Percentiles rank a stretch among this genome's conserved stretches.
Evolutionary conservation across 805 yeast genomes (phyloP).

Genomic region (Cyberlindnera petersonii): DNA sequence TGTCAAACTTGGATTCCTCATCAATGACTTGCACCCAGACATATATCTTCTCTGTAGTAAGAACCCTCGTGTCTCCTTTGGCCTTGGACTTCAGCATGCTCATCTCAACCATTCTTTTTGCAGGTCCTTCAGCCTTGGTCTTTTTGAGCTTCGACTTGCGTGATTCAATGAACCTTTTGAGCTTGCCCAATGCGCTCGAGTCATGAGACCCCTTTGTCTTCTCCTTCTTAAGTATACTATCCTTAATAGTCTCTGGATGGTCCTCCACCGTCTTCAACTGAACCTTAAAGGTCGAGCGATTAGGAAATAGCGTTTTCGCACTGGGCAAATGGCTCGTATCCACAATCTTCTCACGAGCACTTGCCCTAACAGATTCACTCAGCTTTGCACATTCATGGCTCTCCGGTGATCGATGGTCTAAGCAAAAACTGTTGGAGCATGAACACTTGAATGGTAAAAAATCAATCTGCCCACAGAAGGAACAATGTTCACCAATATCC

Average conservation of each 20-base stretch:
- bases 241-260: conserved; percentile 15
- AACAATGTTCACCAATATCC: conserved; percentile 31
- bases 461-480: conserved; percentile 29
- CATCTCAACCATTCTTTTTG: conserved; percentile 23
- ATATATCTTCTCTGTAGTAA: conserved; percentile 19
- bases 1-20: conserved; percentile 22
- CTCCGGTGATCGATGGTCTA: conserved; percentile 25
- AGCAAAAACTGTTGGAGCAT: conserved; percentile 24
- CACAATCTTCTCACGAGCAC: conserved; percentile 7
- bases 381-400: conserved; percentile 19
- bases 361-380: background rate
- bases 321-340: conserved; percentile 25
- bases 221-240: conserved; percentile 3
- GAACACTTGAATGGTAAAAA: conserved; percentile 28
- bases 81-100: conserved; percentile 21
- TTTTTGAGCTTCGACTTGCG: conserved; percentile 8
- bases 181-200: conserved; percentile 18
- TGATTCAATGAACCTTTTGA: conserved; percentile 19
- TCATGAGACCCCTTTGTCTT: too few relatives aligned
- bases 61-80: conserved; percentile 24
- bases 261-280: conserved; percentile 20
- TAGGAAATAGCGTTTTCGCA: conserved; percentile 25
- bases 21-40: conserved; percentile 27
- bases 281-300: conserved; percentile 21
- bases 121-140: conserved; percentile 7